Percentiles rank a stretch among this genome's conserved stretches.
Evolutionary conservation across 805 yeast species (phyloP).

Genomic region (Blastobotrys chiropterorum): DNA sequence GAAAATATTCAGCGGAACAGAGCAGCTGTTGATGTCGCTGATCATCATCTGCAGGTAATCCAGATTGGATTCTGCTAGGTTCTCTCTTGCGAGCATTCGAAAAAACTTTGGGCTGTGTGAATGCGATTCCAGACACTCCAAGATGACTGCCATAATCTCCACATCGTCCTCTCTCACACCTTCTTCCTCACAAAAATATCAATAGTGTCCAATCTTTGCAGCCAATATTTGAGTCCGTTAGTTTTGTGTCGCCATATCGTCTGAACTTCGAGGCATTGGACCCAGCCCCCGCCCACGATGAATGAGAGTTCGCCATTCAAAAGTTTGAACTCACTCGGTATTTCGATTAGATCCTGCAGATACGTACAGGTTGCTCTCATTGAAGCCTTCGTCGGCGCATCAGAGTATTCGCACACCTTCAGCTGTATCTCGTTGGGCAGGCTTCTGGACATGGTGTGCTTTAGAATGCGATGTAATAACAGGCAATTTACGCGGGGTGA

Average conservation of each 20-base stretch:
- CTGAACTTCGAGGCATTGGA: neutral
- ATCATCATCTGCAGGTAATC: neutral
- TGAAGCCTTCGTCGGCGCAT: neutral
- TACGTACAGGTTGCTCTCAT: neutral
- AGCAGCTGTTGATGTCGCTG: neutral
- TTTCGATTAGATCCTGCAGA: neutral
- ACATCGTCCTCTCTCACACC: neutral
- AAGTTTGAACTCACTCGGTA: neutral
- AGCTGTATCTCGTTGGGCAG: neutral
- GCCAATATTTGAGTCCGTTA: neutral
- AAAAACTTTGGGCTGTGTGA: neutral
- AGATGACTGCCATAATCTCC: neutral
- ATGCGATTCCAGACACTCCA: neutral
- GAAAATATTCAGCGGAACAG: neutral
- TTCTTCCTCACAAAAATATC: neutral
- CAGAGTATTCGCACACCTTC: neutral
- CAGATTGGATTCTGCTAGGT: neutral
- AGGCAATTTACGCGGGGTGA: too few species aligned
- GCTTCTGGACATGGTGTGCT: too few species aligned
- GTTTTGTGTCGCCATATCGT: neutral
- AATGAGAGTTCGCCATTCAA: neutral
- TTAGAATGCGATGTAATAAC: too few species aligned
- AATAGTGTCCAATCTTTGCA: neutral
- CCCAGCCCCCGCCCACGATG: neutral
- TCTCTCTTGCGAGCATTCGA: neutral